Evolutionary conservation across 768 basidiomycete species (phyloP).

Genomic region (Leccinellum albellum): DNA sequence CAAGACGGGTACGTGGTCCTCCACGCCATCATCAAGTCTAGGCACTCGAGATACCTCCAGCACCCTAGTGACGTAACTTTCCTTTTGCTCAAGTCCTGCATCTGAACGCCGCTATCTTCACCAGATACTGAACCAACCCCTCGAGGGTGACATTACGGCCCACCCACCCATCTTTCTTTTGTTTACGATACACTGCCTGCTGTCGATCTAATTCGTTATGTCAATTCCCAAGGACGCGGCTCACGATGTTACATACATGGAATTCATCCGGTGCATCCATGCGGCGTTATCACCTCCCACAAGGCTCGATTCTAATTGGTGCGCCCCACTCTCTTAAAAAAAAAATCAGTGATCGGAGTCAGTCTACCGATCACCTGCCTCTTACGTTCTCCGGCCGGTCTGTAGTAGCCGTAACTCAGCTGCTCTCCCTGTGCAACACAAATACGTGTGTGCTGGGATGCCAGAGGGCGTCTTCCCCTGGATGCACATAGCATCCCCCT

Average conservation of each 20-base stretch:
- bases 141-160: conserved; percentile 1
- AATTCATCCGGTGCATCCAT: not conserved
- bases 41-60: not conserved
- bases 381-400: not conserved
- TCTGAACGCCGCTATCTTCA: not conserved
- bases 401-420: not conserved
- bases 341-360: not conserved
- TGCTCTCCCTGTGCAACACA: not conserved
- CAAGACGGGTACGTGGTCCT: not conserved
- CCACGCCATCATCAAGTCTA: conserved; percentile 8
- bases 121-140: not conserved
- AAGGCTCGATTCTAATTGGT: not conserved
- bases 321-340: not conserved
- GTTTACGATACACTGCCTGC: not conserved
- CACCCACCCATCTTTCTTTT: not conserved
- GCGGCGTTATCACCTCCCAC: not conserved
- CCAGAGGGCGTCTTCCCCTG: not conserved
- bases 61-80: not conserved
- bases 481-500: not conserved
- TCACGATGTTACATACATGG: not conserved
- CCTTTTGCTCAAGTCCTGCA: not conserved
- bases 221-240: not conserved
- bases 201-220: conserved; percentile 1
- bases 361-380: not conserved
- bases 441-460: not conserved